A percentile compares a stretch with the other conserved stretches of the same genome.
Evolutionary conservation across 371 early-diverging fungal genomes (phyloP).

Genomic region (Mortierella sp.): DNA sequence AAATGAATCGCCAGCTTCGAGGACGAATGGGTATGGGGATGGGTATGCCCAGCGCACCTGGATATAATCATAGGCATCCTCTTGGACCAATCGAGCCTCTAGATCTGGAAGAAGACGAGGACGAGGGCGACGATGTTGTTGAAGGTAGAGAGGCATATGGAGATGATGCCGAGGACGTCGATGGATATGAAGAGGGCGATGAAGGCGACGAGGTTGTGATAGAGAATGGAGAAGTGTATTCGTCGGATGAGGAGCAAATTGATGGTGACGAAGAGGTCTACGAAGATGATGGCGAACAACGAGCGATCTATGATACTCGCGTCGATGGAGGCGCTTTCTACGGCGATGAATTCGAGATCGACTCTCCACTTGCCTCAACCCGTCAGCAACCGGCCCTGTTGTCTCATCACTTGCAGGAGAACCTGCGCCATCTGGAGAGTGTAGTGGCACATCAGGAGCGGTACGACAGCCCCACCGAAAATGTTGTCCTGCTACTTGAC

Average conservation of each 20-base stretch:
- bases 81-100: background rate
- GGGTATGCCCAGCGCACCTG: background rate
- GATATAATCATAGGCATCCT: background rate
- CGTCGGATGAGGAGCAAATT: background rate
- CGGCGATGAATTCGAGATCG: background rate
- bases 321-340: background rate
- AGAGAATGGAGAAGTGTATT: background rate
- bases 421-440: slow-evolving; percentile 6
- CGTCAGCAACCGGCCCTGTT: background rate
- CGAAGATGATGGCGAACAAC: background rate
- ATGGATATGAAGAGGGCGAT: background rate
- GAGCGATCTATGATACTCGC: background rate
- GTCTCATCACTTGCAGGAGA: background rate
- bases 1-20: background rate
- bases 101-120: background rate
- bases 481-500: slow-evolving; percentile 1
- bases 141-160: background rate
- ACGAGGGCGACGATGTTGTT: background rate
- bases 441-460: background rate
- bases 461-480: background rate
- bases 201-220: background rate
- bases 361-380: background rate
- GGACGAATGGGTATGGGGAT: background rate
- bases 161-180: background rate
- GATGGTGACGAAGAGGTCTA: background rate